These are phyloP conservation scores for Arthrobotrys iridis DNA, from an alignment of 2,329 filamentous ascomycete species.

Conservation along the genomic window DNA sequence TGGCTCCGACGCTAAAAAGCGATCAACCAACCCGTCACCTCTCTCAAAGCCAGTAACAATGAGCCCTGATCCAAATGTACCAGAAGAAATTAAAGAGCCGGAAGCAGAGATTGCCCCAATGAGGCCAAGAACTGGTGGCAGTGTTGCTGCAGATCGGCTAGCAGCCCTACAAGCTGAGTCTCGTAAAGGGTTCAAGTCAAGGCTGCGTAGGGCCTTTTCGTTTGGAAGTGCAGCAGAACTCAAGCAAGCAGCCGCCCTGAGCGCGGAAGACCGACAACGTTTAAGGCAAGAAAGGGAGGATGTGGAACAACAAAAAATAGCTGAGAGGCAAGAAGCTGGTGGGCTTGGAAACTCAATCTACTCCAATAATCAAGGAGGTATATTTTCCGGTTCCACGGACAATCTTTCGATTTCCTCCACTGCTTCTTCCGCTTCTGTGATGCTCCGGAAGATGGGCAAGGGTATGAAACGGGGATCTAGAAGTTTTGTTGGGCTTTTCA, in stretches of 20 bases:
- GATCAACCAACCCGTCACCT: slow-evolving; percentile 74
- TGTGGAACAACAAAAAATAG: slow-evolving; percentile 89
- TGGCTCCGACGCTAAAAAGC: slow-evolving; percentile 73
- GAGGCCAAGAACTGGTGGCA: slow-evolving; percentile 60
- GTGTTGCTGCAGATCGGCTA: slow-evolving; percentile 83
- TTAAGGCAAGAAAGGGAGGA: slow-evolving; percentile 68
- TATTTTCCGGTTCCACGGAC: slow-evolving; percentile 91
- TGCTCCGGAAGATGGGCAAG: slow-evolving; percentile 98
- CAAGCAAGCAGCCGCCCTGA: slow-evolving; percentile 73
- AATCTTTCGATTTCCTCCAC: slow-evolving; percentile 92
- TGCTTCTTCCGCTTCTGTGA: slow-evolving; percentile 86
- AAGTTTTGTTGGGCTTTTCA: slow-evolving; percentile 91
- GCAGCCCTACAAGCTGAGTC: slow-evolving; percentile 74
- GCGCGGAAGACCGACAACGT: slow-evolving; percentile 60
- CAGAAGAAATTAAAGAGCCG: slow-evolving; percentile 37
- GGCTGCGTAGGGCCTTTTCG: slow-evolving; percentile 87
- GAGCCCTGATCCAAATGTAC: slow-evolving; percentile 64
- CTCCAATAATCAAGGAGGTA: slow-evolving; percentile 76
- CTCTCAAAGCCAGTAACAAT: slow-evolving; percentile 76
- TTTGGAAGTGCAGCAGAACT: slow-evolving; percentile 96
- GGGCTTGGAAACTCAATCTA: slow-evolving; percentile 96
- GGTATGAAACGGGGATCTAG: slow-evolving; percentile 95
- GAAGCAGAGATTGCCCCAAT: slow-evolving; percentile 47
- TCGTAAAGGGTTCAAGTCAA: slow-evolving; percentile 64
- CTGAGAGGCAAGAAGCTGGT: slow-evolving; percentile 87